Conservation (phyloP, 495 filamentous ascomycete species). For the Penicillium odoratum region DNA sequence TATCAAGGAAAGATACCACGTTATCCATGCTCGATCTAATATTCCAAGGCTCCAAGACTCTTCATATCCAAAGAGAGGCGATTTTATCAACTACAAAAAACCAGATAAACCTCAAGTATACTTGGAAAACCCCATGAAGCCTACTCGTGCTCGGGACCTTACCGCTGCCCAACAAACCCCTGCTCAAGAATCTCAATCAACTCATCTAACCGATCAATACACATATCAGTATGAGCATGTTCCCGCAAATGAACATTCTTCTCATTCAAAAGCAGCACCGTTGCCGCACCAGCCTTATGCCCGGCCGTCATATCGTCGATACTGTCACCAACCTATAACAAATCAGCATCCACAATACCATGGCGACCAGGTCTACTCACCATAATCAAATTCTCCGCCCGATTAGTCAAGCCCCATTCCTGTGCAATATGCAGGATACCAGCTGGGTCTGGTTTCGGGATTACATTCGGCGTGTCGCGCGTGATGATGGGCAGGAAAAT, state of each 20-base stretch:
- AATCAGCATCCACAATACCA: not conserved
- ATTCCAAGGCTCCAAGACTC: no score
- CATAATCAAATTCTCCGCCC: conserved; percentile 56
- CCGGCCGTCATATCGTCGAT: conserved; percentile 95
- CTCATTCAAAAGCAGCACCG: conserved; percentile 82
- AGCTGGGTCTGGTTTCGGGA: conserved; percentile 87
- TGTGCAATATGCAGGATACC: conserved; percentile 82
- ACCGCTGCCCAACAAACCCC: conserved; percentile 53
- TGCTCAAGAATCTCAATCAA: conserved; percentile 67
- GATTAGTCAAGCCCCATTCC: conserved; percentile 64
- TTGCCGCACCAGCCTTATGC: conserved; percentile 78
- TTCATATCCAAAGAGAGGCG: not conserved
- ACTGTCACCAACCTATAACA: conserved; percentile 73
- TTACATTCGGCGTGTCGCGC: conserved; percentile 63
- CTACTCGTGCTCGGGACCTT: conserved; percentile 16
- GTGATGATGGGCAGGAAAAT: conserved; percentile 84
- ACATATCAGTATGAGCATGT: conserved; percentile 77
- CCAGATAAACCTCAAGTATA: not conserved
- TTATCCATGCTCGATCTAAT: not conserved
- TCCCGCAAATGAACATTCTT: conserved; percentile 69
- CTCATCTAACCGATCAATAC: conserved; percentile 66
- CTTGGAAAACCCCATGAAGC: not conserved
- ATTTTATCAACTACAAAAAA: no score
- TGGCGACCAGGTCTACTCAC: conserved; percentile 26
- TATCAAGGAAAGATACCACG: not conserved